Percentiles rank a stretch among this genome's conserved stretches.
These are phyloP conservation scores for Nicotiana benthamiana DNA, from an alignment of 257 asterid species.

Conservation along the genomic window DNA sequence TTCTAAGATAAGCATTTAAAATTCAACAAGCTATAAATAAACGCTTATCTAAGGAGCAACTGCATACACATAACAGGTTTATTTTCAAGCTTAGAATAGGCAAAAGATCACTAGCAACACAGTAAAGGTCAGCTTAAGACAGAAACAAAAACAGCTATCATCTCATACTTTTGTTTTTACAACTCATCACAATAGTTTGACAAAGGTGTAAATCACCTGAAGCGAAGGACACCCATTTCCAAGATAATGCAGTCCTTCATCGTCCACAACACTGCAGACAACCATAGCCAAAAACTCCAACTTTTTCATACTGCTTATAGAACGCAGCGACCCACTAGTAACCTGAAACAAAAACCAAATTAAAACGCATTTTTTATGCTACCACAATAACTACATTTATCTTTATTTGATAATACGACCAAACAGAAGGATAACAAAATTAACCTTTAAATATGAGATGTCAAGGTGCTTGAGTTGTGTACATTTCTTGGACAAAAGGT, in stretches of 20 bases:
- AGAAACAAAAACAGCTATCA: neutral
- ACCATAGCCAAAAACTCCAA: constrained; percentile 54
- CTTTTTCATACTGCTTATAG: constrained; percentile 50
- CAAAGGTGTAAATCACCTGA: constrained; percentile 31
- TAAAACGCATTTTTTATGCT: neutral
- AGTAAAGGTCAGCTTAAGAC: neutral
- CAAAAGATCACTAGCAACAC: neutral
- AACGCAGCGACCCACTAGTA: constrained; percentile 41
- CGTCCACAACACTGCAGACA: constrained; percentile 53
- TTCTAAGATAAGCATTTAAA: neutral
- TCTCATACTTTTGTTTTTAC: neutral
- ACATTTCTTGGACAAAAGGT: constrained; percentile 50
- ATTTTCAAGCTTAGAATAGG: neutral
- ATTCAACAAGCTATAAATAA: neutral
- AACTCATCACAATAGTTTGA: neutral
- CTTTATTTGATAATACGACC: too few species aligned
- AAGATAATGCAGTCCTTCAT: constrained; percentile 43
- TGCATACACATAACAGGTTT: neutral
- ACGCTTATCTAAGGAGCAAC: neutral
- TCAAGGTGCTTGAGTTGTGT: constrained; percentile 38
- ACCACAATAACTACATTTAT: neutral
- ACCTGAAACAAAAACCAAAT: constrained; percentile 31
- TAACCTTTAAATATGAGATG: constrained; percentile 52
- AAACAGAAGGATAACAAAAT: neutral
- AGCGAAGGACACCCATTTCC: constrained; percentile 59